Base-by-base conservation (phyloP, 352 stramenopile species). In the Phytopythium kandeliae region DNA sequence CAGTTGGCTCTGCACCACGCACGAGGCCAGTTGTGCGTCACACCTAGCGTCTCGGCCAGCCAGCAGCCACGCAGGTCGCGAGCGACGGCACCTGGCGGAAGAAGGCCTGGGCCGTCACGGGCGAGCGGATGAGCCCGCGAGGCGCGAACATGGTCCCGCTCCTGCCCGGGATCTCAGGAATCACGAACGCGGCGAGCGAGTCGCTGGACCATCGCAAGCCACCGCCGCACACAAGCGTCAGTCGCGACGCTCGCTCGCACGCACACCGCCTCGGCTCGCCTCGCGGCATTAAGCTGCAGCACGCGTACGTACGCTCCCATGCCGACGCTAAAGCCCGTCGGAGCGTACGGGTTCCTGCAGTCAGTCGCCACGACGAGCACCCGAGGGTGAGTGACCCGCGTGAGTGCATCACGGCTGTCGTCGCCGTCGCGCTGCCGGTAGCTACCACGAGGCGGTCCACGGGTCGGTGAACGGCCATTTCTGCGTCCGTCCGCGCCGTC, bases 31-130 rank as follows among this genome's bases (percentile, higher is more conserved):
- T n/a, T n/a, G n/a, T n/a, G n/a, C n/a, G n/a, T n/a, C n/a, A n/a
- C n/a, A n/a, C n/a, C n/a, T n/a, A n/a, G n/a, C n/a, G n/a, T n/a
- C n/a, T n/a, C n/a, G 11, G 1, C 10, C 10, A 30, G 9, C 21
- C 1, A 17, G 31, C 4, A 35, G 11, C 31, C 7, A 15, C 31
- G 9, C 4, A 9, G 4, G 37, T 11, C 10, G 11, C 12, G n/a
- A 44, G 8, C n/a, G 1, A 13, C 12, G 2, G 3, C 11, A 48
- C 42, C 42, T 48, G 22, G 56, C 30, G 45, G 26, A 59, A 64
- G 42, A 77, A 84, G 10, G 57, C 58, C 26, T 84, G 72, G 45
- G 72, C 58, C 24, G 79, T 62, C 13, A 84, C 72, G 19, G 69
- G 65, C 38, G 60, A 76, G 19, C 44, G 63, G 48, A 71, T 53